These are phyloP conservation scores for Neurospora intermedia DNA, from an alignment of 495 filamentous ascomycete genomes.

Conservation along the genomic window DNA sequence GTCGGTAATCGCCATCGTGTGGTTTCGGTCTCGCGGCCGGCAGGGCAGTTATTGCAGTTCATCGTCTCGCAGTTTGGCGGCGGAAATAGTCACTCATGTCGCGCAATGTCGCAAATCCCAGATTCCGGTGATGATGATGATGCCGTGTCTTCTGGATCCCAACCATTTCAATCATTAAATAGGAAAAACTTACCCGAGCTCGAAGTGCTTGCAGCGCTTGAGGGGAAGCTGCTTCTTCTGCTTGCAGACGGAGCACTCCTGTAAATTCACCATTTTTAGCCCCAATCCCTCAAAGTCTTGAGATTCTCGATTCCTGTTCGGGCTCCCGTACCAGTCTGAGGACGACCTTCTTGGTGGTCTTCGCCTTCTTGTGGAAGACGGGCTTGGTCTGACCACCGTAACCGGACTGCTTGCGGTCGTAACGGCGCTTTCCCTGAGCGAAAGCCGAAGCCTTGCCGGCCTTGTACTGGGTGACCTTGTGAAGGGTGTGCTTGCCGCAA, in stretches of 20 bases:
- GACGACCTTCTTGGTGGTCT: constrained; percentile 99
- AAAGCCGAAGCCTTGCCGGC: constrained; percentile 72
- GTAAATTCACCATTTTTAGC: constrained; percentile 48
- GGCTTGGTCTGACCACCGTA: constrained; percentile 99
- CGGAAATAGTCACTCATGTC: not conserved
- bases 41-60: not conserved
- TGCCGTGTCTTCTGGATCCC: not conserved
- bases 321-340: constrained; percentile 52
- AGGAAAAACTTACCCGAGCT: constrained; percentile 70
- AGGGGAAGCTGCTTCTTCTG: constrained; percentile 94
- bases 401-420: constrained; percentile 98
- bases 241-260: constrained; percentile 96
- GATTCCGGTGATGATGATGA: not conserved
- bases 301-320: not conserved
- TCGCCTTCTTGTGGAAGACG: constrained; percentile 99
- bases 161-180: not conserved
- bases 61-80: not conserved
- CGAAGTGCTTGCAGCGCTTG: constrained; percentile 99
- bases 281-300: constrained; percentile 2
- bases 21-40: not conserved
- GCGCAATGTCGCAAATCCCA: not conserved
- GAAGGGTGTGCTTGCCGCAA: constrained; percentile 88
- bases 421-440: constrained; percentile 99
- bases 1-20: not conserved
- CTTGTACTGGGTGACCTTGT: constrained; percentile 97